Conservation (phyloP, 257 asterid species). For the Salvia miltiorrhiza region DNA sequence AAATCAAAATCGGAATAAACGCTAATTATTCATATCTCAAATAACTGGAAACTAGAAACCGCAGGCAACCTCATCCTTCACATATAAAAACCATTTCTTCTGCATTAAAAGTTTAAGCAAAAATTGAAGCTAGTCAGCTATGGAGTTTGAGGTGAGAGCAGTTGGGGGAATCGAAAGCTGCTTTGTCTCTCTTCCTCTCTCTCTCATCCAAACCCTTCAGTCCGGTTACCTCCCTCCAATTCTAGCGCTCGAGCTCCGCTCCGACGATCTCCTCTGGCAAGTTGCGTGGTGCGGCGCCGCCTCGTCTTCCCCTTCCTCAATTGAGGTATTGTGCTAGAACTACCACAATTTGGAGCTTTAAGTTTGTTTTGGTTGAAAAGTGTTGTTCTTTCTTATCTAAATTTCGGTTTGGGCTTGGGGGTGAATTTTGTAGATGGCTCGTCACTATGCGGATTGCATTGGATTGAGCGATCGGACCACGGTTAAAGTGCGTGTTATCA, state of each 20-base stretch:
- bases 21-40: neutral
- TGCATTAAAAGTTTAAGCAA: neutral
- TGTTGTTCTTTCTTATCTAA: neutral
- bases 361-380: neutral
- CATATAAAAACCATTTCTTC: neutral
- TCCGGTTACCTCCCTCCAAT: constrained; percentile 86
- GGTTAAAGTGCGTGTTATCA: constrained; percentile 63
- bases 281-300: constrained; percentile 95
- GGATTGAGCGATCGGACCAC: constrained; percentile 61
- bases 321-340: constrained; percentile 48
- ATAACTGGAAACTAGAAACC: constrained; percentile 17
- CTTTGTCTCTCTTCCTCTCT: constrained; percentile 74
- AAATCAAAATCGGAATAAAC: neutral
- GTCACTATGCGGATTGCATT: constrained; percentile 86
- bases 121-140: constrained; percentile 23
- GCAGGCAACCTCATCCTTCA: neutral
- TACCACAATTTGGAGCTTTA: neutral
- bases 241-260: constrained; percentile 75
- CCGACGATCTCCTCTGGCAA: constrained; percentile 51
- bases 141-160: constrained; percentile 88
- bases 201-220: constrained; percentile 77
- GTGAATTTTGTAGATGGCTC: constrained; percentile 53
- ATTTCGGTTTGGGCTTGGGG: constrained; percentile 5
- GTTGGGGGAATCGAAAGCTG: constrained; percentile 74
- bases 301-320: constrained; percentile 69